Percentiles rank a stretch among this genome's conserved stretches.
These are phyloP conservation scores for Trichoderma sp. DNA, from an alignment of 2,329 filamentous ascomycete species.

Conservation along the genomic window DNA sequence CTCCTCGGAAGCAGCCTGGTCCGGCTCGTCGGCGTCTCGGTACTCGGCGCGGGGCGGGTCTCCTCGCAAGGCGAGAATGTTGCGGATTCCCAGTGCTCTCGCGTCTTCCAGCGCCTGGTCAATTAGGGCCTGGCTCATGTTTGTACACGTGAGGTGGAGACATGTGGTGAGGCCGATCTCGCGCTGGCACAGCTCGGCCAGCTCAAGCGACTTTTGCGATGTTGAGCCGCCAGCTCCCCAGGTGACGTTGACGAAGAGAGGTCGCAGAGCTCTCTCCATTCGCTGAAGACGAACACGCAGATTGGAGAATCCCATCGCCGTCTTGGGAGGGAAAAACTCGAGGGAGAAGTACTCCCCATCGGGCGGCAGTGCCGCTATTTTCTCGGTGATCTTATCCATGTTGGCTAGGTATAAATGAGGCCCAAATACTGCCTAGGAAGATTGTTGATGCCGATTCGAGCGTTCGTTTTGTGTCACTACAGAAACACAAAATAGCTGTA, in stretches of 20 bases:
- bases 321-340: conserved; percentile 99
- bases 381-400: conserved; percentile 91
- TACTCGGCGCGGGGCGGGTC: conserved; percentile 90
- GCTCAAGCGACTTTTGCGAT: conserved; percentile 82
- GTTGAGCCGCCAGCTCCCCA: conserved; percentile 97
- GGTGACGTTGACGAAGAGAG: conserved; percentile 94
- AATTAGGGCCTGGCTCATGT: conserved; percentile 84
- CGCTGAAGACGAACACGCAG: conserved; percentile 88
- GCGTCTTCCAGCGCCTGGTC: conserved; percentile 89
- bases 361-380: conserved; percentile 84
- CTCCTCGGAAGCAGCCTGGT: conserved; percentile 66
- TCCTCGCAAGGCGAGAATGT: conserved; percentile 87
- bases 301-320: conserved; percentile 91
- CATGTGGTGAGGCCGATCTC: conserved; percentile 92
- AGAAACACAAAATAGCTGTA: not conserved
- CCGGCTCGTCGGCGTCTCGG: conserved; percentile 55
- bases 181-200: conserved; percentile 92
- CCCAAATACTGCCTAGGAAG: not conserved
- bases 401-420: conserved; percentile 12
- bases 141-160: conserved; percentile 94
- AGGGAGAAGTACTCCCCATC: conserved; percentile 88
- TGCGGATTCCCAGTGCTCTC: conserved; percentile 85
- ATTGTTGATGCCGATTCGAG: not conserved
- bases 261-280: conserved; percentile 87
- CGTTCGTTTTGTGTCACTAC: not conserved